A percentile compares a stretch with the other conserved stretches of the same genome.
phyloP scores from a whole-genome alignment of 1,284 basidiomycete species.

The Rhizoctonia solani region DNA sequence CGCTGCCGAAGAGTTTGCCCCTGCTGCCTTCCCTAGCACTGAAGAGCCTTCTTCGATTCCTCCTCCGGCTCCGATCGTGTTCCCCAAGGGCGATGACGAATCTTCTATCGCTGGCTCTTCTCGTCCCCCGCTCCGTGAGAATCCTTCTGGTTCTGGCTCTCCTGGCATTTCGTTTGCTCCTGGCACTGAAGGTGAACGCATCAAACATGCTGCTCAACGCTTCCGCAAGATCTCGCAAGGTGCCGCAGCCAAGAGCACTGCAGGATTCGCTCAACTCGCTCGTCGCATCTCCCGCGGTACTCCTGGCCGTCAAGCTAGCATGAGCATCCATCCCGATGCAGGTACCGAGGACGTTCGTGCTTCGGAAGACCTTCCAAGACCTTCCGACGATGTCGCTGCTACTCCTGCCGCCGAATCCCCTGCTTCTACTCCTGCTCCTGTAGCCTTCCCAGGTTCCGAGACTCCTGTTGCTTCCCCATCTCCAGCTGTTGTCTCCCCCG shows the following conservation, averaged over 20 bases:
- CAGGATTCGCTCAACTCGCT: slow-evolving; percentile 15
- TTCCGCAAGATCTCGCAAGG: too few relatives aligned
- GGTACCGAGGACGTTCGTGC: not conserved
- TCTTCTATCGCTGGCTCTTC: slow-evolving; percentile 2
- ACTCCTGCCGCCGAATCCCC: not conserved
- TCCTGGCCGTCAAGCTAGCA: not conserved
- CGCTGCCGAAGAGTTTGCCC: not conserved
- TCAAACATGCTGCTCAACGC: slow-evolving; percentile 17
- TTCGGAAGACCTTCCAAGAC: not conserved
- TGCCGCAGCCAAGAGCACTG: too few relatives aligned
- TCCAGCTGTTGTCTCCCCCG: too few relatives aligned
- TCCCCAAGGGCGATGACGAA: slow-evolving; percentile 21
- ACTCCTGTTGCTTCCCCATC: not conserved
- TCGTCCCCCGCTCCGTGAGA: slow-evolving; percentile 5
- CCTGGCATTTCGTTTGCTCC: not conserved
- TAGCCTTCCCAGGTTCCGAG: not conserved
- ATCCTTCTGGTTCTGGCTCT: not conserved
- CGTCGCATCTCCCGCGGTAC: slow-evolving; percentile 6
- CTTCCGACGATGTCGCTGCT: slow-evolving; percentile 9
- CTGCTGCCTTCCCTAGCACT: not conserved
- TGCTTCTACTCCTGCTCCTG: not conserved
- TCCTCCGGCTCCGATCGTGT: not conserved
- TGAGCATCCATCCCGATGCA: not conserved
- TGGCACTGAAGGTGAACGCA: slow-evolving; percentile 9
- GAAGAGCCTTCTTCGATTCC: not conserved